Base-by-base conservation (phyloP, 2,329 filamentous ascomycete species). In the Mycosphaerella sp. region DNA sequence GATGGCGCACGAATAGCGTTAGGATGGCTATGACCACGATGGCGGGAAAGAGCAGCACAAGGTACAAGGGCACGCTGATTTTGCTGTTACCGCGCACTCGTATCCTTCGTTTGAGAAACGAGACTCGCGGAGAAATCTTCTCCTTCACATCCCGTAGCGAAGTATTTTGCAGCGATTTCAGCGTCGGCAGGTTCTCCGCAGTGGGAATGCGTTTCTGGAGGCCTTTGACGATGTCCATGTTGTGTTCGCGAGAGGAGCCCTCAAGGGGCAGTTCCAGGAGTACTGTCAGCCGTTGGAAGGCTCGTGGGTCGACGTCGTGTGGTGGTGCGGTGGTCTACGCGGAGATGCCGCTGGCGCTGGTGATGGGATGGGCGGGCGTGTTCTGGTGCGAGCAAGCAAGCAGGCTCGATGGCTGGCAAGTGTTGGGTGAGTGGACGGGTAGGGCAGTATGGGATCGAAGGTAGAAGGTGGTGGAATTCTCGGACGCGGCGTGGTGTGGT, bases 11-110 rank as follows among this genome's bases (percentile, higher is more conserved):
- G 68, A 97, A 89, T 55, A 98, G 80, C 64, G 95, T 76, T 58
- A 97, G 75, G 70, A 97, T 94, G 69, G 96, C 79, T 64, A 95
- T 79, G 73, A 97, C 81, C 64, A 96, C 87, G 68, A 96, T 85
- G 68, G 86, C 82, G 59, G 93, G 93, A 68, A 97, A 97, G 62
- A 97, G 75, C 60, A 98, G 79, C 62, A 97, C 89, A 66, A 96
- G 83, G 61, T 91, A 91, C 46, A 98, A 76, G 21, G 93, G 93
- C 67, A 97, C 85, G 45, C 91, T 95, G 69, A 96, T 82, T 65
- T 85, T 87, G 49, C 90, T 96, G 71, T 95, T 95, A 64, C 89
- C 88, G 72, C 84, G 86, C 74, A 98, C 75, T 62, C 90, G 84
- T 75, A 98, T 81, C 45, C 91, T 87, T 66, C 88, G 81, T 62